phyloP scores from a whole-genome alignment of 2,329 filamentous ascomycete species.

The Metarhizium brunneum region DNA sequence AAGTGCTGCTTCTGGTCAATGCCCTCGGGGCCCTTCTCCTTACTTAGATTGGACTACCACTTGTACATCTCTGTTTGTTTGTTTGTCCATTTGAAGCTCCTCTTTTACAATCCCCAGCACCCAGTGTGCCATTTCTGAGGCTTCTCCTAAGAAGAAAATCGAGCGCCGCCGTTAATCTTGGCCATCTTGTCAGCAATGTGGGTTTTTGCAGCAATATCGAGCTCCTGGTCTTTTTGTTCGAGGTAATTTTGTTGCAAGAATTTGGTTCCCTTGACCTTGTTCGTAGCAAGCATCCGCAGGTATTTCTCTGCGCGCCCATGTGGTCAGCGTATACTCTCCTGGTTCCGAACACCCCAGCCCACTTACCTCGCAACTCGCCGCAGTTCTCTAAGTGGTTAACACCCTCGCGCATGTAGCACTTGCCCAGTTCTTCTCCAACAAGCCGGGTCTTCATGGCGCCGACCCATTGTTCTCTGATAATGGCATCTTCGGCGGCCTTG shows the following conservation, averaged over 20 bases:
- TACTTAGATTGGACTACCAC: background rate
- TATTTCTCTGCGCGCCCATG: conserved; percentile 55
- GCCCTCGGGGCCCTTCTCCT: background rate
- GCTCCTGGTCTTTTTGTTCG: conserved; percentile 37
- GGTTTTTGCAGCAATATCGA: conserved; percentile 28
- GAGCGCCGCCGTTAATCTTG: conserved; percentile 24
- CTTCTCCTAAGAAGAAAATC: conserved; percentile 20
- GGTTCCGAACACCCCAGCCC: background rate
- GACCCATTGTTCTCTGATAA: conserved; percentile 83
- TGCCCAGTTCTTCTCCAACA: conserved; percentile 73
- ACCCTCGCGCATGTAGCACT: conserved; percentile 77
- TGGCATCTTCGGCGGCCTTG: conserved; percentile 74
- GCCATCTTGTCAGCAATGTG: conserved; percentile 30
- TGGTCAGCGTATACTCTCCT: conserved; percentile 5
- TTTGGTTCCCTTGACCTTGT: conserved; percentile 70
- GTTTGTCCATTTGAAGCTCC: background rate
- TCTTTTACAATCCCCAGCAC: background rate
- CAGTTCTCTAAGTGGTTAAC: conserved; percentile 88
- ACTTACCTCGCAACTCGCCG: conserved; percentile 64
- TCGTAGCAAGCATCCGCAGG: conserved; percentile 64
- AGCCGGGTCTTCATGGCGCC: conserved; percentile 81
- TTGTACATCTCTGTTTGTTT: background rate
- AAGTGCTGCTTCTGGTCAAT: conserved; percentile 10
- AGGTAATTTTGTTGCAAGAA: conserved; percentile 74
- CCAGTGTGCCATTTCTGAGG: background rate